Conservation (phyloP, 2,329 filamentous ascomycete genomes). For the Madurella fahalii region DNA sequence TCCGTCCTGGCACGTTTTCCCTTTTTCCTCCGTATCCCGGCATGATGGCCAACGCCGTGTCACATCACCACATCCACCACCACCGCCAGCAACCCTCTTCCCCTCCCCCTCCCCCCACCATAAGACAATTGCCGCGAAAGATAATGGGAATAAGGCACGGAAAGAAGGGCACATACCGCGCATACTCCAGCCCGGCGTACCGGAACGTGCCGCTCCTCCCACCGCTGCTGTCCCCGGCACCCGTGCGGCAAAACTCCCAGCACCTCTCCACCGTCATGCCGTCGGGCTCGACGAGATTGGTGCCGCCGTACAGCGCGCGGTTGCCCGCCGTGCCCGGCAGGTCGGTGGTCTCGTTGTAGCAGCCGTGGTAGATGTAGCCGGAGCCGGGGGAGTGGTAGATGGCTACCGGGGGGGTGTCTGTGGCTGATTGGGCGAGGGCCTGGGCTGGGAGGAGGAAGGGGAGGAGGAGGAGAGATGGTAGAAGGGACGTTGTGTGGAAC, state of each 20-base stretch:
- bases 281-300: slow-evolving; percentile 37
- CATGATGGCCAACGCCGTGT: not conserved
- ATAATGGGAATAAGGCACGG: not conserved
- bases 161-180: slow-evolving; percentile 33
- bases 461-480: not conserved
- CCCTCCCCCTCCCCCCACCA: too few relatives aligned
- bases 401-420: not conserved
- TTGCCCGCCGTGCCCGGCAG: slow-evolving; percentile 37
- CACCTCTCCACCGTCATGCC: slow-evolving; percentile 51
- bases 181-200: slow-evolving; percentile 54
- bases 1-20: too few relatives aligned
- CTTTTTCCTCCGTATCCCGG: not conserved
- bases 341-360: slow-evolving; percentile 55
- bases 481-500: not conserved
- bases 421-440: not conserved
- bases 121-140: too few relatives aligned
- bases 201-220: slow-evolving; percentile 14
- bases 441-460: not conserved
- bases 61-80: not conserved
- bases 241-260: slow-evolving; percentile 45
- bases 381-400: slow-evolving; percentile 6
- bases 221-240: slow-evolving; percentile 32
- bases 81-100: too few relatives aligned
- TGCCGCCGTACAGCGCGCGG: slow-evolving; percentile 44
- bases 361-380: slow-evolving; percentile 50